phyloP scores from a whole-genome alignment of 176 grass and related monocot species.

The Saccharum spontaneum region DNA sequence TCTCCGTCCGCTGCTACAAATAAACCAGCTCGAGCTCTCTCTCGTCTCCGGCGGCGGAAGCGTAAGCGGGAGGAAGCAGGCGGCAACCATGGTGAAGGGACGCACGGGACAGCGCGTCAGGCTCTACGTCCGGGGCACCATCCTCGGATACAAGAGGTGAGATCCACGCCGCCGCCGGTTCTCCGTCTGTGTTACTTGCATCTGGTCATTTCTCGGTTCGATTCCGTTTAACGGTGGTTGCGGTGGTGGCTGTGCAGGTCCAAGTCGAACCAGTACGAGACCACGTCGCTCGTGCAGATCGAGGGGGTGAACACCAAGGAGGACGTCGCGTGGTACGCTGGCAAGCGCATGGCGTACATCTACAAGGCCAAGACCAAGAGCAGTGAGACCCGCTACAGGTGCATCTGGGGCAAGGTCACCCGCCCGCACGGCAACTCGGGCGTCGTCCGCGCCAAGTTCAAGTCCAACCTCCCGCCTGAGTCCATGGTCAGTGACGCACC shows the following conservation, averaged over 20 bases:
- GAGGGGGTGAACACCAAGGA: conserved; percentile 75
- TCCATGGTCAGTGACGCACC: conserved; percentile 45
- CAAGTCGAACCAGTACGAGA: conserved; percentile 72
- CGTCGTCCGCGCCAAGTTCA: conserved; percentile 74
- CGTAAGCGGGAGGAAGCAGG: neutral
- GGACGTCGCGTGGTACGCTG: conserved; percentile 60
- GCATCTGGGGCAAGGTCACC: conserved; percentile 83
- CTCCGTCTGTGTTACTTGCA: neutral
- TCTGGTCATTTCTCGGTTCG: neutral
- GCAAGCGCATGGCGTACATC: conserved; percentile 67
- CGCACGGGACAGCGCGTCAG: conserved; percentile 47
- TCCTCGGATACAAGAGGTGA: conserved; percentile 80
- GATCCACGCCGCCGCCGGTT: neutral
- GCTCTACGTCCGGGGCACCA: conserved; percentile 75
- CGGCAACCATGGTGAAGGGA: conserved; percentile 51
- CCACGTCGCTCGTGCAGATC: conserved; percentile 62
- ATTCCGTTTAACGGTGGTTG: neutral
- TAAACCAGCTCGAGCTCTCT: neutral
- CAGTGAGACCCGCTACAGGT: conserved; percentile 39
- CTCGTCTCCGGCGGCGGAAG: conserved; percentile 36
- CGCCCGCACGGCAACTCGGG: conserved; percentile 74
- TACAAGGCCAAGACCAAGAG: conserved; percentile 79
- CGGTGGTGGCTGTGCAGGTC: conserved; percentile 35
- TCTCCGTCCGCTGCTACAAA: neutral
- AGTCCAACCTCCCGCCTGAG: conserved; percentile 64